phyloP scores from a whole-genome alignment of 805 yeast genomes.

The Barnettozyma sucrosica region DNA sequence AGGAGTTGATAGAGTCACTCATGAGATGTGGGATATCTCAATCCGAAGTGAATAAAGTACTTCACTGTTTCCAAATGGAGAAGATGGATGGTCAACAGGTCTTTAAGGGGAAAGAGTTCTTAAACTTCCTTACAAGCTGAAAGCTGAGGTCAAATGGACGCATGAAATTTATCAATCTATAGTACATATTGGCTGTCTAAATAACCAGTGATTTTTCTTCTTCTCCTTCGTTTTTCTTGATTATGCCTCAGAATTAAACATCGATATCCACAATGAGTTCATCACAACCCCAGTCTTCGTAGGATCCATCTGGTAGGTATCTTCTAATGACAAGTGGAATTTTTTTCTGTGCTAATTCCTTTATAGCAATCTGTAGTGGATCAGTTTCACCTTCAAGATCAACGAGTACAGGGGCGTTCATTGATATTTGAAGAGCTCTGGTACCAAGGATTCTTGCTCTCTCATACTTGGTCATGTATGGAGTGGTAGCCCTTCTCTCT shows the following conservation, averaged over 20 bases:
- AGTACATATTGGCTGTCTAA: background rate
- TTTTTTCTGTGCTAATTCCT: slow-evolving; percentile 90
- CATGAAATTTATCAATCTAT: background rate
- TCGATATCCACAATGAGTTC: slow-evolving; percentile 82
- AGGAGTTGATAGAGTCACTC: slow-evolving; percentile 44
- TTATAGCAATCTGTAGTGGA: slow-evolving; percentile 95
- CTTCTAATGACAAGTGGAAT: slow-evolving; percentile 94
- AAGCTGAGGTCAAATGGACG: background rate
- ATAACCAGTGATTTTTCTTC: background rate
- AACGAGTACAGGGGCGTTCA: slow-evolving; percentile 97
- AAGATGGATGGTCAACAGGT: slow-evolving; percentile 49
- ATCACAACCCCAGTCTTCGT: slow-evolving; percentile 98
- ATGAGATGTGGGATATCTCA: slow-evolving; percentile 39
- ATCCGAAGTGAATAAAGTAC: slow-evolving; percentile 36
- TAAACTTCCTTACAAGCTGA: slow-evolving; percentile 31
- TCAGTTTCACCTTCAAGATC: slow-evolving; percentile 99
- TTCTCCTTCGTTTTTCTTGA: background rate
- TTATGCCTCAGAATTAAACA: slow-evolving; percentile 28
- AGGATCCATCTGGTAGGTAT: slow-evolving; percentile 93
- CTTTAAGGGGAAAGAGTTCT: slow-evolving; percentile 59
- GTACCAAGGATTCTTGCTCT: slow-evolving; percentile 97
- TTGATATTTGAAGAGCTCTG: slow-evolving; percentile 92
- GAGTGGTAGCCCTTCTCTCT: slow-evolving; percentile 89
- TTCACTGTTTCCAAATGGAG: slow-evolving; percentile 21
- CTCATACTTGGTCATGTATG: slow-evolving; percentile 98